Conservation (phyloP, 495 filamentous ascomycete genomes). For the Penicillium coprophilum region DNA sequence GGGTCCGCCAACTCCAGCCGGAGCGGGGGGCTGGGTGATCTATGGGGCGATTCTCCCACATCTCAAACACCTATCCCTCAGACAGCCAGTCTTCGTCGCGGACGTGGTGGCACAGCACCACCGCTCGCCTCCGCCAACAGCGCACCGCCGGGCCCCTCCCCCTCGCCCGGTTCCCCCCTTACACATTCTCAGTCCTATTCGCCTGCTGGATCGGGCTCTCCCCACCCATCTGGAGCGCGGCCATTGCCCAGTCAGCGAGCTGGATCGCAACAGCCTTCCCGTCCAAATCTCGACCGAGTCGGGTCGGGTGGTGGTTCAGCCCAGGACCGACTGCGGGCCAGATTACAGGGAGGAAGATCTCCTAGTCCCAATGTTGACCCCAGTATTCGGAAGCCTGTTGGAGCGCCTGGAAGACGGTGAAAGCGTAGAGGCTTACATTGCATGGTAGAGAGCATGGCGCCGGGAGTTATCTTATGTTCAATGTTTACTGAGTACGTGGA, state of each 20-base stretch:
- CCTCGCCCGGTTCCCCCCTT: conserved; percentile 19
- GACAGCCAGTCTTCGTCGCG: conserved; percentile 56
- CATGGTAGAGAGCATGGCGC: conserved; percentile 28
- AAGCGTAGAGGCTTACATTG: conserved; percentile 13
- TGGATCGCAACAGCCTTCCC: conserved; percentile 65
- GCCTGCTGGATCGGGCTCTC: conserved; percentile 17
- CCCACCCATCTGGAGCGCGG: conserved; percentile 48
- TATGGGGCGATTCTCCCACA: conserved; percentile 72
- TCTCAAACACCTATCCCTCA: conserved; percentile 46
- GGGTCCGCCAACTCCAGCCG: conserved; percentile 32
- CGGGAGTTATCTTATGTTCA: conserved; percentile 20
- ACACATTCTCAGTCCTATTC: conserved; percentile 18
- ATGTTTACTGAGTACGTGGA: not conserved
- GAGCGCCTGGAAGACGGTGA: conserved; percentile 23
- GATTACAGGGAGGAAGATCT: conserved; percentile 57
- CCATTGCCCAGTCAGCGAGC: conserved; percentile 69
- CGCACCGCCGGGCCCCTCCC: conserved; percentile 23
- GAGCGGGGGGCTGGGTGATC: conserved; percentile 63
- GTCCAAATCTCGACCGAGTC: conserved; percentile 49
- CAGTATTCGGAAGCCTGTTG: conserved; percentile 39
- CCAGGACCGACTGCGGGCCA: conserved; percentile 66
- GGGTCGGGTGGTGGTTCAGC: conserved; percentile 44
- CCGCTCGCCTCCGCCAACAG: conserved; percentile 24
- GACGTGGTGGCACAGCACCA: conserved; percentile 30
- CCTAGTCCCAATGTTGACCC: conserved; percentile 42